Conservation (phyloP, 768 basidiomycete genomes). For the Rhodotorula toruloides region DNA sequence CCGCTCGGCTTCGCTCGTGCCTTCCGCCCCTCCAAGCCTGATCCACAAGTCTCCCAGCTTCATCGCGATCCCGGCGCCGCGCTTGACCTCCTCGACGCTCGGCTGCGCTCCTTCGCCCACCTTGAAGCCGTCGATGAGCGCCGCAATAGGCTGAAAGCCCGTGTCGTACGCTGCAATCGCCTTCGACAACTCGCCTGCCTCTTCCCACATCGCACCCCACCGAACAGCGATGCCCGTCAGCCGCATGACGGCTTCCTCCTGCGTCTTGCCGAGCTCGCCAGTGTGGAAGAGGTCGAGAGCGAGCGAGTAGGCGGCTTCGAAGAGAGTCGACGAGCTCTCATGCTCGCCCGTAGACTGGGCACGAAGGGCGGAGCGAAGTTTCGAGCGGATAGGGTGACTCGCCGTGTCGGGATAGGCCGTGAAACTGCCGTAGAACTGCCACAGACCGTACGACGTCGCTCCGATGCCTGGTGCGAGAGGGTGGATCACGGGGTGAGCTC, state of each 20-base stretch:
- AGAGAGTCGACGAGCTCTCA: constrained; percentile 15
- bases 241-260: constrained; percentile 11
- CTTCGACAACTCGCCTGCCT: constrained; percentile 1
- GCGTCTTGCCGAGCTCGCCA: not conserved
- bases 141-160: constrained; percentile 27
- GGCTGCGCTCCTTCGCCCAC: not conserved
- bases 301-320: constrained; percentile 29
- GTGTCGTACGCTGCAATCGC: constrained; percentile 33
- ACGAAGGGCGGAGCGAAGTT: constrained; percentile 35
- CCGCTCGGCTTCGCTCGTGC: constrained; percentile 28
- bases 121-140: constrained; percentile 6
- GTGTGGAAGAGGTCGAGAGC: constrained; percentile 17
- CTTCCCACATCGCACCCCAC: constrained; percentile 38
- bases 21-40: constrained; percentile 5
- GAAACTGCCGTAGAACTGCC: constrained; percentile 34
- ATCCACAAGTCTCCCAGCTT: constrained; percentile 35
- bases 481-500: not conserved
- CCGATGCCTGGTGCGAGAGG: constrained; percentile 22
- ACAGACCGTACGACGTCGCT: constrained; percentile 32
- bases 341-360: not conserved
- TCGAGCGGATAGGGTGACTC: constrained; percentile 26
- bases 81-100: not conserved
- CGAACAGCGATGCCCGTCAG: constrained; percentile 29
- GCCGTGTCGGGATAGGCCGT: constrained; percentile 35
- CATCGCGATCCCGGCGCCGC: constrained; percentile 24